Percentiles rank a stretch among this genome's conserved stretches.
Conservation (phyloP, 129 eudicot species). For the Tanacetum coccineum region DNA sequence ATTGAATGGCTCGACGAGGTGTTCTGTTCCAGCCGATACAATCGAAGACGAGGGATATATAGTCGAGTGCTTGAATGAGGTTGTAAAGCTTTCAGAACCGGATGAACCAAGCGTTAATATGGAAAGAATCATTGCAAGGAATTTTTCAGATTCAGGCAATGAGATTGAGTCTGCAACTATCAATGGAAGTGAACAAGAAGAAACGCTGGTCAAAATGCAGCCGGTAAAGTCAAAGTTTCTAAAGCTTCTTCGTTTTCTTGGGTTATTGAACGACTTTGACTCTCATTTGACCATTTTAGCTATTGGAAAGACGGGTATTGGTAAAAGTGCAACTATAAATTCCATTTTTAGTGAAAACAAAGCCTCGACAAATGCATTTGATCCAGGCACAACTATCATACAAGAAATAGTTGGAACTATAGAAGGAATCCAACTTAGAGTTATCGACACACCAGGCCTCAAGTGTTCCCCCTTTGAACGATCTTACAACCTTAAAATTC, state of each 20-base stretch:
- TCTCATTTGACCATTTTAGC: constrained; percentile 53
- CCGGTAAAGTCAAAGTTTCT: constrained; percentile 41
- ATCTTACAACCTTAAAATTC: constrained; percentile 40
- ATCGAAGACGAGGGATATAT: too few relatives aligned
- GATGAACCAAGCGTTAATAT: constrained; percentile 10
- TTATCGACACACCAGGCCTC: constrained; percentile 87
- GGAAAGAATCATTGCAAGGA: not conserved
- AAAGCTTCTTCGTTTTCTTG: constrained; percentile 44
- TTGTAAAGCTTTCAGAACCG: not conserved
- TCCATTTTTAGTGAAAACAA: constrained; percentile 59
- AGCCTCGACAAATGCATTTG: constrained; percentile 42
- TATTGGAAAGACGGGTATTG: constrained; percentile 80
- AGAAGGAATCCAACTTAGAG: constrained; percentile 45
- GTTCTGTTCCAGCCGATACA: too few relatives aligned
- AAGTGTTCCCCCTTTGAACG: constrained; percentile 38
- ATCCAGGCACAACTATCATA: constrained; percentile 44
- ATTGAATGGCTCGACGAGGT: too few relatives aligned
- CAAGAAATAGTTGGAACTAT: constrained; percentile 43
- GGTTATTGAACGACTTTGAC: constrained; percentile 30
- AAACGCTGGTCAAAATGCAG: constrained; percentile 20
- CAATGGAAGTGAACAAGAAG: too few relatives aligned
- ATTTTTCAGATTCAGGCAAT: not conserved
- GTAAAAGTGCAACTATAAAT: constrained; percentile 76
- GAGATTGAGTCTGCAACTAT: constrained; percentile 1
- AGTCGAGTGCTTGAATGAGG: too few relatives aligned